Evolutionary conservation across 2,329 filamentous ascomycete genomes (phyloP).

Genomic region (Helotiales sp.): DNA sequence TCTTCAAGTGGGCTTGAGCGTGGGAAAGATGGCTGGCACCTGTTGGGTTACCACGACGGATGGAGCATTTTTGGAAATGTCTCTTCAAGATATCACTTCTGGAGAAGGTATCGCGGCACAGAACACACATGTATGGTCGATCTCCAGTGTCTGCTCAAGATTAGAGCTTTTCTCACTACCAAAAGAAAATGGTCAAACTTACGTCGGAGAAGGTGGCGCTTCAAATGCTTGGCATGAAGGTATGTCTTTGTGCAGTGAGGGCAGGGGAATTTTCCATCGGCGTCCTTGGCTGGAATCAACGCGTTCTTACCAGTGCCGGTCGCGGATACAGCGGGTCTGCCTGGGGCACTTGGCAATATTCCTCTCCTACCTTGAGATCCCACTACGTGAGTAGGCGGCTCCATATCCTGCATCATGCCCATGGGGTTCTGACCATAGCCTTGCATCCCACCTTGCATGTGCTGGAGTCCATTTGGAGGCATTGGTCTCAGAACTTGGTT

Average conservation of each 20-base stretch:
- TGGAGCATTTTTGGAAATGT: slow-evolving; percentile 98
- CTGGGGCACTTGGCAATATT: slow-evolving; percentile 88
- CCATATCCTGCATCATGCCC: slow-evolving; percentile 57
- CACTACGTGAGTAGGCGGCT: slow-evolving; percentile 86
- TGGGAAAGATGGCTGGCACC: slow-evolving; percentile 94
- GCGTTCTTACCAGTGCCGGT: slow-evolving; percentile 75
- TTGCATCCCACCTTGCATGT: slow-evolving; percentile 56
- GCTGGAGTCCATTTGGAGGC: slow-evolving; percentile 66
- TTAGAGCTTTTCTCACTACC: slow-evolving; percentile 30
- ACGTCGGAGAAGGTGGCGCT: slow-evolving; percentile 95
- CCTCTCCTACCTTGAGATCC: slow-evolving; percentile 92
- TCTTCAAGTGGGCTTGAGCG: slow-evolving; percentile 87
- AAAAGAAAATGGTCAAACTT: slow-evolving; percentile 55
- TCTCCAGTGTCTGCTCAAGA: slow-evolving; percentile 82
- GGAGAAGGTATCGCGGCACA: slow-evolving; percentile 97
- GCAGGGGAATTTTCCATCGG: slow-evolving; percentile 97
- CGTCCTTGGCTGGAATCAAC: slow-evolving; percentile 90
- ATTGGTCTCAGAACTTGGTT: slow-evolving; percentile 69
- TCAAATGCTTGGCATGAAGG: slow-evolving; percentile 94
- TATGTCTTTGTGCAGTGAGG: slow-evolving; percentile 99
- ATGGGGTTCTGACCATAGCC: slow-evolving; percentile 66
- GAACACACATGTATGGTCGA: slow-evolving; percentile 95
- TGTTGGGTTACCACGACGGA: slow-evolving; percentile 92
- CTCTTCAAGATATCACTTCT: slow-evolving; percentile 98
- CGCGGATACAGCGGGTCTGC: slow-evolving; percentile 77